phyloP scores from a whole-genome alignment of 2,329 filamentous ascomycete genomes.

The Diaporthe citri region DNA sequence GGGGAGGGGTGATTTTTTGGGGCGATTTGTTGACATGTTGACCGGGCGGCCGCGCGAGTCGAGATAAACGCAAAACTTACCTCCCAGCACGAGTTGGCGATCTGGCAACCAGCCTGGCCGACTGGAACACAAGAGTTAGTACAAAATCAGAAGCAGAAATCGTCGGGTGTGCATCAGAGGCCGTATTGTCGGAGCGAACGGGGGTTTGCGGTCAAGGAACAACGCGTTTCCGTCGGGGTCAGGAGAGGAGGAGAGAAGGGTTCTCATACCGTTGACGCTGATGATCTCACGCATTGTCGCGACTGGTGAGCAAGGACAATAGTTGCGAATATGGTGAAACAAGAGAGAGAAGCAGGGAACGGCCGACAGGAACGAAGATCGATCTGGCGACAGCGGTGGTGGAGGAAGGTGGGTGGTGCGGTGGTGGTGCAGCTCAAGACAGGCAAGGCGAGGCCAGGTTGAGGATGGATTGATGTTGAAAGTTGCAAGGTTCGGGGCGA shows the following conservation, averaged over 20 bases:
- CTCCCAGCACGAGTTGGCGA: conserved; percentile 99
- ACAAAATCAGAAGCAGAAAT: conserved; percentile 44
- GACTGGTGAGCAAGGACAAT: conserved; percentile 41
- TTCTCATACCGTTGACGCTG: conserved; percentile 90
- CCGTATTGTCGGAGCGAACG: conserved; percentile 39
- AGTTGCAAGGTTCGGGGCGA: conserved; percentile 38
- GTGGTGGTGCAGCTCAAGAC: conserved; percentile 31
- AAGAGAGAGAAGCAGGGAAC: conserved; percentile 48
- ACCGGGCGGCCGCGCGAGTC: conserved; percentile 37
- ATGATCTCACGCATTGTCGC: conserved; percentile 98
- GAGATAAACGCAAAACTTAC: conserved; percentile 69
- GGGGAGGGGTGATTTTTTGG: not conserved
- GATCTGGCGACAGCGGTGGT: conserved; percentile 40
- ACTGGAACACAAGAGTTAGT: conserved; percentile 77
- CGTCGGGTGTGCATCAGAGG: conserved; percentile 39
- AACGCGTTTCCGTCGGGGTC: conserved; percentile 44
- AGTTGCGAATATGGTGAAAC: conserved; percentile 46
- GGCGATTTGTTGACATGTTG: conserved; percentile 39
- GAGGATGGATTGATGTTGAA: conserved; percentile 35
- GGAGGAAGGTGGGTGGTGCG: conserved; percentile 22
- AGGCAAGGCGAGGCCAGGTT: conserved; percentile 32
- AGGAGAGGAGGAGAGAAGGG: conserved; percentile 46
- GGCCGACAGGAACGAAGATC: conserved; percentile 44
- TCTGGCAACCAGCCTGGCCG: conserved; percentile 99
- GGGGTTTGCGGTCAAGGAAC: conserved; percentile 57